A percentile compares a stretch with the other conserved stretches of the same genome.
Conservation (phyloP, 139 green algal genomes). For the Diplosphaera chodatii region DNA sequence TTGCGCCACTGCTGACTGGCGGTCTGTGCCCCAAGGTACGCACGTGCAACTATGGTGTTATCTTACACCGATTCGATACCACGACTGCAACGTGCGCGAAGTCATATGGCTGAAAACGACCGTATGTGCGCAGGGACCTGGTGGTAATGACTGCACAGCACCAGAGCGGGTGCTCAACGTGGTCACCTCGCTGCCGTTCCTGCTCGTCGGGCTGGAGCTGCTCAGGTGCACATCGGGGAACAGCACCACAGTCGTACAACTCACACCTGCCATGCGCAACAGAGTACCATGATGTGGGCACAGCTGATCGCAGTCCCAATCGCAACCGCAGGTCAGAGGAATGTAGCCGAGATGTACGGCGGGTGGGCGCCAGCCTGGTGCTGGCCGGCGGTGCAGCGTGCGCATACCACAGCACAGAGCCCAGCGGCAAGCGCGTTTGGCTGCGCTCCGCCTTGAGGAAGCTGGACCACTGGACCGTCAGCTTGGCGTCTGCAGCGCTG, state of each 20-base stretch:
- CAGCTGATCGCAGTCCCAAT: no score
- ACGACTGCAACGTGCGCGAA: no score
- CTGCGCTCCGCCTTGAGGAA: slow-evolving; percentile 6
- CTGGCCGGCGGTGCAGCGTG: slow-evolving; percentile 9
- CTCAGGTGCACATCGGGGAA: background rate
- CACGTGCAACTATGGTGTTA: no score
- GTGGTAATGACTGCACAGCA: slow-evolving; percentile 11
- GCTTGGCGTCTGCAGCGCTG: background rate
- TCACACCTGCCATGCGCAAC: no score
- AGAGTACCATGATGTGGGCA: no score
- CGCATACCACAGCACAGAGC: slow-evolving; percentile 8
- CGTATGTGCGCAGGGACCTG: slow-evolving; percentile 11
- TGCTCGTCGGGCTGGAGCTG: slow-evolving; percentile 8
- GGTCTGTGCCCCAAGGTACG: background rate
- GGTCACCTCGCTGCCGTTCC: slow-evolving; percentile 14
- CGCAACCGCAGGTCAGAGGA: background rate
- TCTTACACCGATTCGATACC: no score
- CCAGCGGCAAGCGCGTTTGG: background rate
- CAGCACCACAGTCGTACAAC: background rate
- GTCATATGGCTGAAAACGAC: no score
- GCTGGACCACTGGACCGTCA: slow-evolving; percentile 14
- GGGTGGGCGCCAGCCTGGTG: slow-evolving; percentile 12
- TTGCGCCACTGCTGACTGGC: background rate
- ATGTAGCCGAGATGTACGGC: background rate
- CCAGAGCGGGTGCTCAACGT: slow-evolving; percentile 14